Conservation (phyloP, 768 basidiomycete genomes). For the Kwoniella europaea region DNA sequence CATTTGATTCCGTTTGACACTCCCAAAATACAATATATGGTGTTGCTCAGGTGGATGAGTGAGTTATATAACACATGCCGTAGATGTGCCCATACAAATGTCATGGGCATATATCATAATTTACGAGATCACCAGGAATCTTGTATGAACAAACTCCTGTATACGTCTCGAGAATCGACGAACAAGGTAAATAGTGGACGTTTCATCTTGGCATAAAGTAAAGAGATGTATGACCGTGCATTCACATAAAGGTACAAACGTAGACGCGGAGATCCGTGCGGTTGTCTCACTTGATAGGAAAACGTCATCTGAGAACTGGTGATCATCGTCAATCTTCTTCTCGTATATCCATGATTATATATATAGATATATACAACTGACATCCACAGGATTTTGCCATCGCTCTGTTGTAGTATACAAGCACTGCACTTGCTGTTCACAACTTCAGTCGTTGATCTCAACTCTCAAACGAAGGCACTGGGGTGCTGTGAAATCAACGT, state of each 20-base stretch:
- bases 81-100: background rate
- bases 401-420: too few relatives aligned
- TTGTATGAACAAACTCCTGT: background rate
- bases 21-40: background rate
- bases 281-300: background rate
- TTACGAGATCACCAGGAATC: background rate
- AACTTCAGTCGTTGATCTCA: too few relatives aligned
- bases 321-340: background rate
- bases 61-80: background rate
- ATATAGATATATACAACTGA: background rate
- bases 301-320: background rate
- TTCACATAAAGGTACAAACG: background rate
- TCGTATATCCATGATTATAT: background rate
- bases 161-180: background rate
- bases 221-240: background rate
- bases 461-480: too few relatives aligned
- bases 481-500: background rate
- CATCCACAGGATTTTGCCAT: too few relatives aligned
- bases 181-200: slow-evolving; percentile 5
- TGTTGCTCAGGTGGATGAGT: background rate
- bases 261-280: slow-evolving; percentile 12
- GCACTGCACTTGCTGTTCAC: too few relatives aligned
- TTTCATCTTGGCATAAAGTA: slow-evolving; percentile 6
- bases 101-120: background rate
- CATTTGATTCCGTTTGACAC: background rate